Base-by-base conservation (phyloP, 2,329 filamentous ascomycete genomes). In the Aspergillus sp. region DNA sequence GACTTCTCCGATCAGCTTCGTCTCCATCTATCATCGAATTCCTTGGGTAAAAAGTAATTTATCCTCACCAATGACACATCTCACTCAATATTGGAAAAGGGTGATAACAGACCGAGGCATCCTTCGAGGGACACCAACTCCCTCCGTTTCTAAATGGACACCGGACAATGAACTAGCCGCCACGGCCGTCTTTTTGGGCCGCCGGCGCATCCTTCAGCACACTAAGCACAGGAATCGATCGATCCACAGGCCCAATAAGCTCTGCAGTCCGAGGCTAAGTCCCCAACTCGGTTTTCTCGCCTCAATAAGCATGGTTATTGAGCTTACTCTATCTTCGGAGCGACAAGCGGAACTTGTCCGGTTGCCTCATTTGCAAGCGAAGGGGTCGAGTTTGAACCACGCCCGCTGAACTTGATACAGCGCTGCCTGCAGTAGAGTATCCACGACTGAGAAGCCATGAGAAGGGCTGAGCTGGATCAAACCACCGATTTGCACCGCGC, bases 171-270 rank as follows among this genome's bases (percentile, higher is more conserved):
- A 15, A 30, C 47, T 50, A 30, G 23, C 21, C 23, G 47, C 23
- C 25, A 17, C 25, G 47, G 23, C 47, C 47, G 47, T 32, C 47
- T 50, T 28, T 25, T 25, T 25, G 47, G 47, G 25, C 25, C 47
- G 17, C 17, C 45, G 23, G 23, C 47, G 41, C 19, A 45, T 45
- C 41, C 41, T 45, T 45, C 32, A 45, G 19, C 41, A 36, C 17
- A 19, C 19, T 45, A 19, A 45, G 17, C 41, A 17, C 25, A 50
- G 25, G 5, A 28, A 30, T 50, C 47, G 47, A 50, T 50, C 47
- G 47, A 50, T 50, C 47, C 47, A 50, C 47, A 28, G 23, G 25
- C 47, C 47, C 17, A 30, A 30, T 50, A 50, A 50, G 47, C 47
- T 50, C 47, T 30, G 5, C 47, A 30, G 25, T 32, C 47, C 47